These are phyloP conservation scores for Heritiera fomes DNA, from an alignment of 345 rosid species.

Conservation along the genomic window DNA sequence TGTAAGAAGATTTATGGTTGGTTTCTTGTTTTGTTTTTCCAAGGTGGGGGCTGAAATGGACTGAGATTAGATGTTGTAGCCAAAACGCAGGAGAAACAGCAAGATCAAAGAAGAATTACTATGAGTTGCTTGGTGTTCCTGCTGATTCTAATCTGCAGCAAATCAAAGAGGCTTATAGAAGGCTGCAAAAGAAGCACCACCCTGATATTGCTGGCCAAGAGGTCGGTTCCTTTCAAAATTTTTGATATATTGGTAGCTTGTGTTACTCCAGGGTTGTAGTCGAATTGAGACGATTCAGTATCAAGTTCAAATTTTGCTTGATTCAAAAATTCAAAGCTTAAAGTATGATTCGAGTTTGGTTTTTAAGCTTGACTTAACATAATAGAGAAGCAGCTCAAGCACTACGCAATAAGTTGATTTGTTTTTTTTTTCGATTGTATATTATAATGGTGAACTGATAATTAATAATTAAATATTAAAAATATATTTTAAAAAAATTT, in stretches of 20 bases:
- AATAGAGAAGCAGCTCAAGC: no score
- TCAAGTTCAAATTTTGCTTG: no score
- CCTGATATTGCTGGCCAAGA: constrained; percentile 65
- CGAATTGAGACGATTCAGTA: no score
- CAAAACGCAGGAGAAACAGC: constrained; percentile 24
- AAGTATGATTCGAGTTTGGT: no score
- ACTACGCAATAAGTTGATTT: no score
- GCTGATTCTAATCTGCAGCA: constrained; percentile 40
- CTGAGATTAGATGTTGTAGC: constrained; percentile 34
- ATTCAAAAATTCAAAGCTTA: no score
- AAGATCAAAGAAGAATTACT: constrained; percentile 42
- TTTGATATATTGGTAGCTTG: background rate
- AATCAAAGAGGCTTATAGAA: constrained; percentile 62
- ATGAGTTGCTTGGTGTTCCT: constrained; percentile 56
- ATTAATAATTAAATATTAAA: no score
- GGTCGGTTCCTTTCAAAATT: constrained; percentile 29
- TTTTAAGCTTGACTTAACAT: no score
- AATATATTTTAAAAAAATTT: no score
- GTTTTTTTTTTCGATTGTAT: no score
- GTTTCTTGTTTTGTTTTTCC: background rate
- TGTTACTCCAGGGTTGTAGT: no score
- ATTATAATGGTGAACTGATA: no score
- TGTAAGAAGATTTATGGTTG: background rate
- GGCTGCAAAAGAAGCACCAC: constrained; percentile 61
- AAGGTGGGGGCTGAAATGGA: constrained; percentile 31